Percentiles rank a stretch among this genome's conserved stretches.
Conservation (phyloP, 768 basidiomycete genomes). For the Hemileccinum rubropunctum region DNA sequence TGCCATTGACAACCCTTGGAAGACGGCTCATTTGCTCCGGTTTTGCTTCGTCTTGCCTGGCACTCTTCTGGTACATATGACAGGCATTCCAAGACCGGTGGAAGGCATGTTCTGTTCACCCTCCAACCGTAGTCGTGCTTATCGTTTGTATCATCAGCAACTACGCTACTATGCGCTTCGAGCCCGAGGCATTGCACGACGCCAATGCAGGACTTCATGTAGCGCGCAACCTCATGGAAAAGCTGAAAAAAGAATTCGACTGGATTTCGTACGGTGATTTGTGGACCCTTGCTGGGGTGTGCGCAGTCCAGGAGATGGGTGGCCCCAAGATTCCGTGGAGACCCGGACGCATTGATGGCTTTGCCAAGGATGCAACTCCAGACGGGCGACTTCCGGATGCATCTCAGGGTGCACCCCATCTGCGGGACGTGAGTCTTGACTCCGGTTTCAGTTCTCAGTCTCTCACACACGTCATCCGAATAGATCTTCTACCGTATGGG, state of each 20-base stretch:
- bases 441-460: background rate
- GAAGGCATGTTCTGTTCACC: constrained; percentile 51
- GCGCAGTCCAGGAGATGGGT: constrained; percentile 88
- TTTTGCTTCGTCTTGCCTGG: constrained; percentile 90
- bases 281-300: constrained; percentile 95
- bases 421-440: constrained; percentile 59
- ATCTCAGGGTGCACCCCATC: constrained; percentile 76
- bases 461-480: background rate
- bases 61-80: constrained; percentile 93
- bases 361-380: constrained; percentile 69
- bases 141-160: constrained; percentile 52
- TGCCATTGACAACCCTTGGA: constrained; percentile 4
- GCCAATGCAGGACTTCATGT: constrained; percentile 83
- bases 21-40: constrained; percentile 90
- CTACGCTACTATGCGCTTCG: constrained; percentile 98
- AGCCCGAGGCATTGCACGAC: constrained; percentile 78
- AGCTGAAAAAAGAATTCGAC: constrained; percentile 80
- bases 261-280: constrained; percentile 97
- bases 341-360: constrained; percentile 88
- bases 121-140: background rate
- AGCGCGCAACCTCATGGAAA: constrained; percentile 81
- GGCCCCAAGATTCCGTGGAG: constrained; percentile 95
- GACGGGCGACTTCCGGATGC: constrained; percentile 92
- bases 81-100: constrained; percentile 71
- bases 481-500: constrained; percentile 77